These are phyloP conservation scores for Leishmania turanica DNA, from an alignment of 208 protist species.

Conservation along the genomic window DNA sequence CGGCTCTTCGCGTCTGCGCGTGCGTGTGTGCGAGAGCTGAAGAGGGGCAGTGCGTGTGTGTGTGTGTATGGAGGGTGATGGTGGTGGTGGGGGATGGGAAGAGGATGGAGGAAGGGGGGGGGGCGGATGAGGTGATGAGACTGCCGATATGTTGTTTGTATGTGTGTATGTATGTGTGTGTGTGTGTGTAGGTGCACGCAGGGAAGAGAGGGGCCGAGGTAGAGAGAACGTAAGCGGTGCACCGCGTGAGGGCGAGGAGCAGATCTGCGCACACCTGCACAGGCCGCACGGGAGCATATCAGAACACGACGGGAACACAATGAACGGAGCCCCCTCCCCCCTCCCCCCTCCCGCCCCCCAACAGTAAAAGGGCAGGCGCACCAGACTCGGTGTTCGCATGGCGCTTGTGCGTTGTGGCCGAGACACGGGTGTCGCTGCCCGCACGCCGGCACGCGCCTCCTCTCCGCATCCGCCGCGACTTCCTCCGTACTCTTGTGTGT, in stretches of 20 bases:
- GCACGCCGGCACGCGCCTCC: background rate
- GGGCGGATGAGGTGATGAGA: background rate
- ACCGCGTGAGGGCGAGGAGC: too few relatives aligned
- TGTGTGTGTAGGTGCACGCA: too few relatives aligned
- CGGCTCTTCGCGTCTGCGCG: background rate
- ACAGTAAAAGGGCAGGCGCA: too few relatives aligned
- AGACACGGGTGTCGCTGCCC: too few relatives aligned
- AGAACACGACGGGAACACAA: too few relatives aligned
- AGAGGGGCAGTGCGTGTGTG: background rate
- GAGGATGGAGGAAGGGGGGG: background rate
- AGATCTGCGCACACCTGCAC: too few relatives aligned
- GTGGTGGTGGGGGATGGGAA: background rate
- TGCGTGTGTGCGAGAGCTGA: background rate
- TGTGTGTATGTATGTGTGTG: background rate
- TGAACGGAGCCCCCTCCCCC: too few relatives aligned
- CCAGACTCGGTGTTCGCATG: too few relatives aligned
- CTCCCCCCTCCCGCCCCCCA: too few relatives aligned
- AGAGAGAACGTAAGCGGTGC: background rate
- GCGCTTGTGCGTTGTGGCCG: too few relatives aligned
- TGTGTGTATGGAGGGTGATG: background rate
- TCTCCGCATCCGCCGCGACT: background rate
- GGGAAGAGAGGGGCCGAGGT: background rate
- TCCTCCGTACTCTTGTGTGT: background rate
- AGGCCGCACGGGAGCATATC: too few relatives aligned
- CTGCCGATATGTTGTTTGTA: background rate